These are phyloP conservation scores for Rhododendron ferrugineum DNA, from an alignment of 148 eudicot genomes.

Conservation along the genomic window DNA sequence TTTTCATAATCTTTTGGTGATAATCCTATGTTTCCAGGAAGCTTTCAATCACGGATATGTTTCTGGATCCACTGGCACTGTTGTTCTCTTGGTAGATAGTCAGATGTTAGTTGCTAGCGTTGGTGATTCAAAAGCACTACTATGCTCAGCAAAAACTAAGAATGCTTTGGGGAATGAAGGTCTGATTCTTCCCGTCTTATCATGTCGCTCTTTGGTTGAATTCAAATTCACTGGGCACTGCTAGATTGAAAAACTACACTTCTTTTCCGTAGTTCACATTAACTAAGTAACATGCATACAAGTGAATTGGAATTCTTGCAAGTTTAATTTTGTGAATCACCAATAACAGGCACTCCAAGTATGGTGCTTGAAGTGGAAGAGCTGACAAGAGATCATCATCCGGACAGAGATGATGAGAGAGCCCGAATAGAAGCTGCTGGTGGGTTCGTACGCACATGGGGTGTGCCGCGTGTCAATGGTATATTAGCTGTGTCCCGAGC, in stretches of 20 bases:
- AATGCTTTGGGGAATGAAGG: neutral
- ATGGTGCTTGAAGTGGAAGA: conserved; percentile 14
- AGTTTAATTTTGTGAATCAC: neutral
- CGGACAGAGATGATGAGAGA: conserved; percentile 50
- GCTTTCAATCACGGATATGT: neutral
- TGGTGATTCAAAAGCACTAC: conserved; percentile 28
- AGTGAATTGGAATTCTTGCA: neutral
- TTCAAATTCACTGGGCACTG: neutral
- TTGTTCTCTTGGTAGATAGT: conserved; percentile 19
- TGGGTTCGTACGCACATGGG: conserved; percentile 30
- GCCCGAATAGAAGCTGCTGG: conserved; percentile 51
- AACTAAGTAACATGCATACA: neutral
- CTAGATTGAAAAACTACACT: neutral
- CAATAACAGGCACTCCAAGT: neutral
- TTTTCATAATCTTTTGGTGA: neutral
- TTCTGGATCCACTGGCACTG: conserved; percentile 6
- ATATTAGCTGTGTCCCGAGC: conserved; percentile 27
- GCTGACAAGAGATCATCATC: conserved; percentile 55
- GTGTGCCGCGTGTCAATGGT: conserved; percentile 27
- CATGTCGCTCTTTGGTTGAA: neutral
- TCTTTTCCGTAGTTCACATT: neutral
- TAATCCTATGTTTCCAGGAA: neutral
- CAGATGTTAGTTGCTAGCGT: conserved; percentile 26
- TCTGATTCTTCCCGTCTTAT: neutral
- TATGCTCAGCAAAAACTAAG: neutral